A percentile compares a stretch with the other conserved stretches of the same genome.
Conservation (phyloP, 331 rosid species). For the Spiraea crenata region DNA sequence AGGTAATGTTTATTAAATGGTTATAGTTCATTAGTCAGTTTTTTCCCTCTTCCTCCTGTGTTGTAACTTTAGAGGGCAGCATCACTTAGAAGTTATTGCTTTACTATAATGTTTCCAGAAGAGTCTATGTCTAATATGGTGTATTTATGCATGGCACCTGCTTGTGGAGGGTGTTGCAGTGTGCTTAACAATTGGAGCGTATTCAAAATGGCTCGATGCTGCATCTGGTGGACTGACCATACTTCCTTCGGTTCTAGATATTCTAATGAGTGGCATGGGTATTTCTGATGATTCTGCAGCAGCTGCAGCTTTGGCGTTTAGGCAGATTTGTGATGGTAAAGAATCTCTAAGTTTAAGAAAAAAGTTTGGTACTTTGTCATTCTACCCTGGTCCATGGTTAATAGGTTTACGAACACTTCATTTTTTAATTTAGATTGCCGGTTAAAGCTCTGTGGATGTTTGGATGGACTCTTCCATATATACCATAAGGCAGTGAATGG, state of each 20-base stretch:
- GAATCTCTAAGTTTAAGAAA: conserved; percentile 17
- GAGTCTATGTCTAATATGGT: neutral
- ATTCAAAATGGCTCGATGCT: conserved; percentile 97
- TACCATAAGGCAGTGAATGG: conserved; percentile 82
- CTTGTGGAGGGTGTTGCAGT: conserved; percentile 53
- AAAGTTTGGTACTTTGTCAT: conserved; percentile 2
- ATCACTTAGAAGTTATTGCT: conserved; percentile 13
- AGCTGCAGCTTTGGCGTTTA: conserved; percentile 94
- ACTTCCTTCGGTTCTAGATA: conserved; percentile 82
- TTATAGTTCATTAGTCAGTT: neutral
- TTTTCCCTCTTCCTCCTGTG: neutral
- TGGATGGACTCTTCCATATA: conserved; percentile 91
- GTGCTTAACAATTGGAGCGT: conserved; percentile 89
- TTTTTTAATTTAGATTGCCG: conserved; percentile 76
- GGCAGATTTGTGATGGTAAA: conserved; percentile 94
- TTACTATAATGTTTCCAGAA: neutral
- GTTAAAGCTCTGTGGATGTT: conserved; percentile 88
- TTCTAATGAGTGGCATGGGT: conserved; percentile 93
- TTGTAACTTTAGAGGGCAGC: neutral
- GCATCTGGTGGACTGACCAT: conserved; percentile 72
- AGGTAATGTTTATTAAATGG: conserved; percentile 43
- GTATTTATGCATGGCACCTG: conserved; percentile 11
- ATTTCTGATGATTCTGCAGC: conserved; percentile 94
- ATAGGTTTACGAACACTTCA: conserved; percentile 12
- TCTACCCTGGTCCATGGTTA: neutral